Conservation (phyloP, 1,139 yeast species). For the Schizosaccharomyces versatilis region DNA sequence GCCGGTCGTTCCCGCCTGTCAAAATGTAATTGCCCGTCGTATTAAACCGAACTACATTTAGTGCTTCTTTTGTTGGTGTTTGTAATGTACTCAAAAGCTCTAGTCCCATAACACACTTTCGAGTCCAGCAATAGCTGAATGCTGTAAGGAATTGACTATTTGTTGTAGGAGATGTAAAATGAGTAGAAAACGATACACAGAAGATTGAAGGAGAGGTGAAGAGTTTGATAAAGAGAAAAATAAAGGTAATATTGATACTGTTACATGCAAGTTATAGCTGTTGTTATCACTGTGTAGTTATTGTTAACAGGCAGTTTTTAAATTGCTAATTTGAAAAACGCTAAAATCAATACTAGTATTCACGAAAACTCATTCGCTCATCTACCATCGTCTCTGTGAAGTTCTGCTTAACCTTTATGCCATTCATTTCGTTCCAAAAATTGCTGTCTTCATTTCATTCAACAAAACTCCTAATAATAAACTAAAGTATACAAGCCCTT, state of each 20-base stretch:
- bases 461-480: too few relatives aligned
- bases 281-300: too few relatives aligned
- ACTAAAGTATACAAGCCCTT: too few relatives aligned
- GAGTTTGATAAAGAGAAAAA: neutral
- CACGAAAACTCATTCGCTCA: too few relatives aligned
- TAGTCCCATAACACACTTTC: neutral
- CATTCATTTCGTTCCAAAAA: too few relatives aligned
- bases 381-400: too few relatives aligned
- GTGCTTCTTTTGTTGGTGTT: slow-evolving; percentile 10
- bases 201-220: neutral
- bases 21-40: slow-evolving; percentile 18
- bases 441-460: too few relatives aligned
- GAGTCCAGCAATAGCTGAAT: neutral
- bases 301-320: too few relatives aligned
- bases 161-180: neutral
- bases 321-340: too few relatives aligned
- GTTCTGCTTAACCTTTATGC: too few relatives aligned
- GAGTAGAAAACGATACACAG: neutral
- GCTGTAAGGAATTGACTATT: neutral
- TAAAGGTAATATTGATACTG: neutral
- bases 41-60: slow-evolving; percentile 18
- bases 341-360: too few relatives aligned
- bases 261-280: neutral
- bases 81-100: neutral
- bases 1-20: slow-evolving; percentile 20